Conservation (phyloP, 345 rosid genomes). For the Clarkia xantiana region DNA sequence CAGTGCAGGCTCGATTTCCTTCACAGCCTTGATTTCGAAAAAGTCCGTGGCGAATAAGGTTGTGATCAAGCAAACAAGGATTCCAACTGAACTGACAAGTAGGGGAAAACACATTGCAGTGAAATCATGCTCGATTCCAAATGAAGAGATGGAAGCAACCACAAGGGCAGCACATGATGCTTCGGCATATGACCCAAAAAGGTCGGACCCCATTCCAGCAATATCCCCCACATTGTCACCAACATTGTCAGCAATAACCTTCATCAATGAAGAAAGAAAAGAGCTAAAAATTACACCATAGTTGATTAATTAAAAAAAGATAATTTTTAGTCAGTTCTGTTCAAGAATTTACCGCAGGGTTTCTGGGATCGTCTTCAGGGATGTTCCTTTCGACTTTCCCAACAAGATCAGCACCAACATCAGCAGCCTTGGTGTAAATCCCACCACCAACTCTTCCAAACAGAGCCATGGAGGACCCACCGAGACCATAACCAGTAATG, state of each 20-base stretch:
- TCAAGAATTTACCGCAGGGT: conserved; percentile 7
- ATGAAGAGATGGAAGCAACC: conserved; percentile 13
- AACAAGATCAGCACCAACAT: conserved; percentile 11
- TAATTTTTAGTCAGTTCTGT: not conserved
- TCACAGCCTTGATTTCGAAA: conserved; percentile 9
- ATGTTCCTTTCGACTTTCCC: conserved; percentile 12
- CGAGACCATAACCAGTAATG: conserved; percentile 10
- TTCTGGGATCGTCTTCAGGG: conserved; percentile 12
- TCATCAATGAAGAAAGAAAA: not conserved
- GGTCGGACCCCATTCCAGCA: conserved; percentile 13
- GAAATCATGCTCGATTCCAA: conserved; percentile 9
- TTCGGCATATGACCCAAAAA: conserved; percentile 13
- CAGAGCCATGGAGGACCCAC: conserved; percentile 16
- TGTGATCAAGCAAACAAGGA: conserved; percentile 10
- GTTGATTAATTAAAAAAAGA: too few relatives aligned
- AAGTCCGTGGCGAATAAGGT: conserved; percentile 10
- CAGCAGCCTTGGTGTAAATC: conserved; percentile 12
- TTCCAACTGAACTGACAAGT: conserved; percentile 10
- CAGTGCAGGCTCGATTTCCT: conserved; percentile 12
- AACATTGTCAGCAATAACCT: conserved; percentile 14
- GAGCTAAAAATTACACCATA: too few relatives aligned
- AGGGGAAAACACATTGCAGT: conserved; percentile 11
- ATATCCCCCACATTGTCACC: conserved; percentile 14
- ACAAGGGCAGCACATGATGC: conserved; percentile 11
- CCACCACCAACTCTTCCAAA: conserved; percentile 15